These are phyloP conservation scores for Brettanomyces custersianus DNA, from an alignment of 805 yeast genomes.

Conservation along the genomic window DNA sequence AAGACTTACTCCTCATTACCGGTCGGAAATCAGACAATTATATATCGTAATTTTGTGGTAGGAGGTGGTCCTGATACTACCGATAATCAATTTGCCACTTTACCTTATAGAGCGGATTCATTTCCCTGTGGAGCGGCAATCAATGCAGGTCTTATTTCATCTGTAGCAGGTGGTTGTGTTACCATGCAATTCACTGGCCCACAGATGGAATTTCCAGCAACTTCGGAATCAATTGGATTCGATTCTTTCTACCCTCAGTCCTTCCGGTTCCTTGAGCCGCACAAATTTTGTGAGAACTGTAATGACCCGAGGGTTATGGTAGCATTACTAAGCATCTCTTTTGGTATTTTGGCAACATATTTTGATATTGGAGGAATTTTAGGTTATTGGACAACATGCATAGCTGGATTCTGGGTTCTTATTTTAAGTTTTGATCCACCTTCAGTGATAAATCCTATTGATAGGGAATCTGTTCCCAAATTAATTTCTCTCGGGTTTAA, in stretches of 20 bases:
- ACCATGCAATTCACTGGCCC: slow-evolving; percentile 47
- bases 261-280: slow-evolving; percentile 42
- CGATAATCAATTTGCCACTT: slow-evolving; percentile 9
- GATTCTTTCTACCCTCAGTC: slow-evolving; percentile 71
- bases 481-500: slow-evolving; percentile 64
- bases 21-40: slow-evolving; percentile 59
- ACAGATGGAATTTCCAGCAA: slow-evolving; percentile 35
- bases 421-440: slow-evolving; percentile 78
- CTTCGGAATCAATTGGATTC: slow-evolving; percentile 44
- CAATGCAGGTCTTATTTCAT: slow-evolving; percentile 56
- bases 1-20: slow-evolving; percentile 69
- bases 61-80: slow-evolving; percentile 55
- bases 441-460: slow-evolving; percentile 40
- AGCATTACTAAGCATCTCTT: slow-evolving; percentile 45
- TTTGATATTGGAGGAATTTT: slow-evolving; percentile 31
- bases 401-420: slow-evolving; percentile 81
- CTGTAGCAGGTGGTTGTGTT: slow-evolving; percentile 48
- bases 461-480: slow-evolving; percentile 45
- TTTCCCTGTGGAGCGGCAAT: slow-evolving; percentile 85
- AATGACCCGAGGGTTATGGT: slow-evolving; percentile 59
- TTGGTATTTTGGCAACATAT: slow-evolving; percentile 56
- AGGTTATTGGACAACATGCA: slow-evolving; percentile 52
- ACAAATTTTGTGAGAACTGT: slow-evolving; percentile 55
- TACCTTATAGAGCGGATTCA: slow-evolving; percentile 81
- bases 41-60: slow-evolving; percentile 62